Base-by-base conservation (phyloP, 1,284 basidiomycete genomes). In the Golubevia sp. region DNA sequence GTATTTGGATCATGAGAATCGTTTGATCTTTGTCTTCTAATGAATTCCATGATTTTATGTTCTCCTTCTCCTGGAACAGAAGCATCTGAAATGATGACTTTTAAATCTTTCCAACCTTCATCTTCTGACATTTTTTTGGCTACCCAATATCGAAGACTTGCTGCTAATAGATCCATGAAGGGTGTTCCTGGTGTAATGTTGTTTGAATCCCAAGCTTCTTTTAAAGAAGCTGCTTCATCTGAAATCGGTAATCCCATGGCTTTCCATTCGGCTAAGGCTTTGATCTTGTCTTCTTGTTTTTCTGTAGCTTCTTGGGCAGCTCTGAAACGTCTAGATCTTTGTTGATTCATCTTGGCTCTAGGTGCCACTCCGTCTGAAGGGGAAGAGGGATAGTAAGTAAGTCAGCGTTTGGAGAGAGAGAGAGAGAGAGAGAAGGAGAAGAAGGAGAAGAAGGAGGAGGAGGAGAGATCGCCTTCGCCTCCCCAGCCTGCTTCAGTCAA, bases 1-100 rank as follows among this genome's bases (percentile, higher is more conserved):
- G 94, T 98, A 82, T 99, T 99, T 27, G 97, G 91, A 84, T 99
- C 91, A 86, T 98, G 91, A 11, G 90, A 91, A 34, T 90, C 88
- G 79, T 97, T 92, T 55, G 88, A 88, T 56, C 97, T 88, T 79
- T 97, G 94, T 55, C 95, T 88, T 64, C 97, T 88, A 71, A 99
- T 97, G 84, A 90, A 97, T 82, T 99, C 97, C 93, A 99, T 98
- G 73, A 99, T 98, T 87, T 99, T 99, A 86, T 99, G 97, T 85
- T 99, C 97, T 81, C 97, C 97, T 85, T 99, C 97, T 70, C 96
- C 96, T 1, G 96, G 96, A 8, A 99, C 97, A 62, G 92, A 91
- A 1, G 96, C 93, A 76, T 99, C 97, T 1, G 97, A 99, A 66
- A 99, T 93, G 71, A 99, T 91, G 68, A 99, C 92, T 87, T 98